A percentile compares a stretch with the other conserved stretches of the same genome.
Evolutionary conservation across 1,139 yeast genomes (phyloP).

Genomic region (Hemisphaericaspora xylanilytica): DNA sequence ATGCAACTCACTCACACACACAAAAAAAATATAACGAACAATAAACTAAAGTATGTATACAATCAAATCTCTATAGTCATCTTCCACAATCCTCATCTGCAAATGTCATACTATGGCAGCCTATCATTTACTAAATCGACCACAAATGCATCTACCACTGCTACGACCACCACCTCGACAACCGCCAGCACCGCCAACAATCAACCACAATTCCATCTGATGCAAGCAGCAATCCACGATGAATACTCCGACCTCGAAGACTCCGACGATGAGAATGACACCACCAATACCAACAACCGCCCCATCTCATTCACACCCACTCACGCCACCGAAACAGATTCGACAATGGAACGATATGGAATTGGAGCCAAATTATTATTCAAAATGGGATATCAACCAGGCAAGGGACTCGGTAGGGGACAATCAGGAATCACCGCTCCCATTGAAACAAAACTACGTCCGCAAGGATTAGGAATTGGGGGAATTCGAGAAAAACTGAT

Average conservation of each 20-base stretch:
- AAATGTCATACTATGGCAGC: conserved; percentile 9
- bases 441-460: conserved; percentile 65
- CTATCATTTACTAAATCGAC: conserved; percentile 12
- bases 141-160: not conserved
- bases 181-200: no score
- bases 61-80: no score
- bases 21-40: no score
- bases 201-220: conserved; percentile 1
- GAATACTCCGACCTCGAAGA: conserved; percentile 25
- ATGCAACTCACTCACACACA: no score
- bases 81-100: no score
- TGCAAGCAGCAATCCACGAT: conserved; percentile 17
- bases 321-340: conserved; percentile 1
- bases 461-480: conserved; percentile 74
- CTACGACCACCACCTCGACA: not conserved
- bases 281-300: conserved; percentile 1
- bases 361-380: conserved; percentile 78
- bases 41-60: no score
- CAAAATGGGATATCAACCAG: conserved; percentile 85
- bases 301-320: not conserved
- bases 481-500: conserved; percentile 42
- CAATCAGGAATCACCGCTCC: conserved; percentile 78
- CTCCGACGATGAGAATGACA: conserved; percentile 14
- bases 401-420: conserved; percentile 74
- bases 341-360: conserved; percentile 51